Base-by-base conservation (phyloP, 176 grass and related monocot species). In the Triticum dicoccoides region DNA sequence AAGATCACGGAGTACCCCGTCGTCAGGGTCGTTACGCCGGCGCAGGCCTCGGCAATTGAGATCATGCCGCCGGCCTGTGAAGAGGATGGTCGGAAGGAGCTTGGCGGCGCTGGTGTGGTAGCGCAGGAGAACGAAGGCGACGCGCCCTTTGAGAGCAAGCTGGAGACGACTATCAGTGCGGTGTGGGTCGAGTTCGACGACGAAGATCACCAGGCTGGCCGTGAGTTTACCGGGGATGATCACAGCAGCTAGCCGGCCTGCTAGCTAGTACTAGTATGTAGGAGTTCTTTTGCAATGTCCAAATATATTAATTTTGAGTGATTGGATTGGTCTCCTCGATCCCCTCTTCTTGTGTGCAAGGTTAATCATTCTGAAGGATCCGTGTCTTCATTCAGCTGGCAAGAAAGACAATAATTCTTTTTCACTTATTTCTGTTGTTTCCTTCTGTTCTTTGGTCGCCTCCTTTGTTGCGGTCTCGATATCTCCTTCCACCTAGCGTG, bases 181-280 rank as follows among this genome's bases (percentile, higher is more conserved):
- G 92, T 96, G 49, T 99, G 97, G 97, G 92, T 99, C 3, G 87
- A 90, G 77, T 96, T 99, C 76, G 90, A 92, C 29, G 85, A 94
- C 15, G 82, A 89, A 11, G 75, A 30, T 35, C 52, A 83, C 33
- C 49, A 87, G 52, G 63, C 39, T 74, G 61, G 47, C 42, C 12
- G 33, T 61, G 51, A 73, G n/a, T 41, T 27, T 47, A 75, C 71
- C 20, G 39, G 71, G 54, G 85, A 69, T 3, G 65, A 38, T 79
- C 27, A n/a, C 47, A 70, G 84, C 79, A 81, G 47, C 69, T 38
- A 76, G 84, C 59, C 69, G 11, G 44, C 58, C 82, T 32, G 32
- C 32, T 78, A 90, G 64, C 74, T 72, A 87, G 9, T n/a, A 37
- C 35, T 32, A 61, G 83, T 63, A 76, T 15, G 61, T 83, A 74